Conservation (phyloP, 805 yeast genomes). For the Saccharomycopsis javanensis region DNA sequence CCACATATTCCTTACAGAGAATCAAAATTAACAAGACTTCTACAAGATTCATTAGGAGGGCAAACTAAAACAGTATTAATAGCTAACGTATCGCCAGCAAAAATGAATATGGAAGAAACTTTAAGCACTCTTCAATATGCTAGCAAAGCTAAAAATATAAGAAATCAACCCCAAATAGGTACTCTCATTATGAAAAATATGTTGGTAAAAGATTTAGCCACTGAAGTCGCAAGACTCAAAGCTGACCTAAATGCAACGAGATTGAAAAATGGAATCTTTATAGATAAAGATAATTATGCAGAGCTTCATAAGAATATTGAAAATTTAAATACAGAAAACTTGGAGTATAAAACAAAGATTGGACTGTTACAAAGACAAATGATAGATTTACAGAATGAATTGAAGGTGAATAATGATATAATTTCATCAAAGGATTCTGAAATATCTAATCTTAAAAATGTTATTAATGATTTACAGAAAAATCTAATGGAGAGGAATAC, state of each 20-base stretch:
- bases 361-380: conserved; percentile 33
- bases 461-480: conserved; percentile 24
- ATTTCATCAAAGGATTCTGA: conserved; percentile 18
- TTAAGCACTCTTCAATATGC: conserved; percentile 82
- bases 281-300: conserved; percentile 52
- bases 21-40: conserved; percentile 62
- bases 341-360: conserved; percentile 36
- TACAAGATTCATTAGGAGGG: conserved; percentile 83
- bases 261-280: conserved; percentile 52
- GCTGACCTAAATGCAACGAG: conserved; percentile 55
- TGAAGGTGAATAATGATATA: conserved; percentile 22
- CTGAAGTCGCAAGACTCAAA: conserved; percentile 39
- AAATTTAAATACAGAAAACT: conserved; percentile 39
- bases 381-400: conserved; percentile 20
- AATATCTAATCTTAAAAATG: conserved; percentile 21
- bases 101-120: conserved; percentile 69
- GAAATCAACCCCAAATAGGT: conserved; percentile 60
- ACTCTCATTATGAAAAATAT: conserved; percentile 51
- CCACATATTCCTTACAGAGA: conserved; percentile 80
- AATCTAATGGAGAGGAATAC: conserved; percentile 26
- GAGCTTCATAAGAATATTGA: conserved; percentile 40
- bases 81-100: conserved; percentile 82
- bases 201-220: conserved; percentile 39
- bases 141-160: conserved; percentile 72
- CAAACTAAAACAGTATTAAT: conserved; percentile 77